Evolutionary conservation across 1,284 basidiomycete genomes (phyloP), one percentile per base, ranked within the genome.

Genomic region (Trichosporon ovoides): DNA sequence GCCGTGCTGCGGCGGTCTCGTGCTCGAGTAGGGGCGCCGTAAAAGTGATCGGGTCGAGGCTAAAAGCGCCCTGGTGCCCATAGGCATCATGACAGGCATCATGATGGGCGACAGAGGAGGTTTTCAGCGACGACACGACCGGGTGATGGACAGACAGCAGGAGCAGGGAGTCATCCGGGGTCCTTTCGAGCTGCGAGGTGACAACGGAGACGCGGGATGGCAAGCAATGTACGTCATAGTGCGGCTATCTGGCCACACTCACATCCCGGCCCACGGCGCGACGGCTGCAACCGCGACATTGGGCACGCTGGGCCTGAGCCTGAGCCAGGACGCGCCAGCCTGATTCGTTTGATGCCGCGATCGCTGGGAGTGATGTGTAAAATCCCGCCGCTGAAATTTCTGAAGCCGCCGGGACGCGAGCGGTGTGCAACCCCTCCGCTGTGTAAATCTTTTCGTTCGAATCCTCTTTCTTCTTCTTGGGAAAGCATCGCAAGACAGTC

Each of bases 391-490:
- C 43, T 28, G 24, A 48, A 48, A 48, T 48, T 48, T 48, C 43
- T 48, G 43, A 48, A 9, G 43, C 43, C 43, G 43, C 24, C 38
- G 11, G 10, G 20, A 10, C 43, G 43, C 43, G 24, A 14, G 43
- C 43, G 28, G 43, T 28, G 43, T 48, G 43, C 28, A 46, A 36
- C 35, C 37, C 37, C 55, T 20, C 20, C 49, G 28, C 53, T 33
- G 36, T 38, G 28, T 33, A 35, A 31, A 56, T 52, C 49, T 55
- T 58, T 60, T 49, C 36, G 52, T 59, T 53, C 51, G 18, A 52
- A 38, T 59, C 38, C 52, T 60, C 48, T 52, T 40, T 55, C 56
- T 56, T 58, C 53, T 58, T 58, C 54, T 63, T 58, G 62, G 59
- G 56, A 63, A 60, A 60, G 61, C 58, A 57, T 53, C 50, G 37